Percentiles rank a stretch among this genome's conserved stretches.
phyloP scores from a whole-genome alignment of 2,329 filamentous ascomycete species.

The Aspergillus pseudonomiae region DNA sequence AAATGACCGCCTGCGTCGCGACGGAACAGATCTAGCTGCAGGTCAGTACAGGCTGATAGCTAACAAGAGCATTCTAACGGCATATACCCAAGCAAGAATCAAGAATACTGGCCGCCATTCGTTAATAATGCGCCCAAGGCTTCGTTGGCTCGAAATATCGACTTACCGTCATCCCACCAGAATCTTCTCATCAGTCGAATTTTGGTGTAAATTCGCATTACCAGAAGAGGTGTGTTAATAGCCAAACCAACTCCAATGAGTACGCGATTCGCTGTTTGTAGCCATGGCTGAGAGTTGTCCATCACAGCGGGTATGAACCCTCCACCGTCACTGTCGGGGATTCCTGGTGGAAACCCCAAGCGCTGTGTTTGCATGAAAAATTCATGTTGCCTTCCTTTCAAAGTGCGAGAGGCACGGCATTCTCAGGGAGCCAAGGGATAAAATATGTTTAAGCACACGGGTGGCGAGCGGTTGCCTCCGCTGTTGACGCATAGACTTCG shows the following conservation, averaged over 20 bases:
- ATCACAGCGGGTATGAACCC: background rate
- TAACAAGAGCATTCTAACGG: background rate
- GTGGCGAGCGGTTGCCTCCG: background rate
- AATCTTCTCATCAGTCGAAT: conserved; percentile 16
- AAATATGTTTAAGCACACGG: background rate
- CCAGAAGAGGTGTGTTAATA: conserved; percentile 4
- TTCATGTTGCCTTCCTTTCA: background rate
- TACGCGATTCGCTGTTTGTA: background rate
- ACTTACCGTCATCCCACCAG: conserved; percentile 24
- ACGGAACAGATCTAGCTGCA: background rate
- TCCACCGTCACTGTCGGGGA: background rate
- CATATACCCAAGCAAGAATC: conserved; percentile 7
- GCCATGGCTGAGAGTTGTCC: background rate
- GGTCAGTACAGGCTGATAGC: background rate
- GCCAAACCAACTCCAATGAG: conserved; percentile 1
- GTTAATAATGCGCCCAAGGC: background rate
- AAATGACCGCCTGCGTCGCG: conserved; percentile 1
- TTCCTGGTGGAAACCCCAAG: background rate
- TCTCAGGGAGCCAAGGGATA: background rate
- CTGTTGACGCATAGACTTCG: background rate
- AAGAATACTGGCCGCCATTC: conserved; percentile 1
- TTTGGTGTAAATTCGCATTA: conserved; percentile 19
- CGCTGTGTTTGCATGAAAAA: background rate
- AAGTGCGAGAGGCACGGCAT: background rate
- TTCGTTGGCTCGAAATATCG: background rate